phyloP scores from a whole-genome alignment of 139 green algal genomes.

The Volvox reticuliferus region DNA sequence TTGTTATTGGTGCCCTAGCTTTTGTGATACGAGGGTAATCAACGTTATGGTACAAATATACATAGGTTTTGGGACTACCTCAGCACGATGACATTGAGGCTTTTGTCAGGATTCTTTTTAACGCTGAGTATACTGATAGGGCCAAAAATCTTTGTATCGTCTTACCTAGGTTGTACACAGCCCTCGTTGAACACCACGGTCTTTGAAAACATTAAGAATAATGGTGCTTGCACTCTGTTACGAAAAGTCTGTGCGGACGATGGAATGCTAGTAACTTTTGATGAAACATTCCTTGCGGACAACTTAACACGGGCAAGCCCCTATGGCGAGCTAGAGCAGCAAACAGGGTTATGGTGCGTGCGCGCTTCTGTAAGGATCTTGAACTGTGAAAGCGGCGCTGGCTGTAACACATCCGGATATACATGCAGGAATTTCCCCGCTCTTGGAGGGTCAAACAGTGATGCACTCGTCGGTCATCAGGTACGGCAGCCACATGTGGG shows the following conservation, averaged over 20 bases:
- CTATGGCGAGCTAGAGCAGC: not conserved
- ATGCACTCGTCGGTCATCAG: slow-evolving; percentile 36
- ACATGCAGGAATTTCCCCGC: slow-evolving; percentile 32
- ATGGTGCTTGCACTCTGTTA: not conserved
- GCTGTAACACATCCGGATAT: not conserved
- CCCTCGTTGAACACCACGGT: not conserved
- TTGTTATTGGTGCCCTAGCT: too few relatives aligned
- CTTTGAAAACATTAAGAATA: not conserved
- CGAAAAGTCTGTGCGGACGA: not conserved
- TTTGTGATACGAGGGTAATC: too few relatives aligned
- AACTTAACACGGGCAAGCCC: not conserved
- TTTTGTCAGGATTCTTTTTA: too few relatives aligned
- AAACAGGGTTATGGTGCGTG: slow-evolving; percentile 8
- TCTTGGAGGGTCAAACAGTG: slow-evolving; percentile 27
- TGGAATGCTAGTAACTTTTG: not conserved
- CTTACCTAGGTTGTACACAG: not conserved
- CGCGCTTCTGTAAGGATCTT: not conserved
- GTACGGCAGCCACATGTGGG: not conserved
- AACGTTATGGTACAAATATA: too few relatives aligned
- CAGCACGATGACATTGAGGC: too few relatives aligned
- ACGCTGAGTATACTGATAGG: too few relatives aligned
- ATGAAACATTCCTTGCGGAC: not conserved
- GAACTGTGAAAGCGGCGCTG: not conserved
- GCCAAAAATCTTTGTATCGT: too few relatives aligned
- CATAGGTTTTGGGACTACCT: too few relatives aligned